Base-by-base conservation (phyloP, 2,329 filamentous ascomycete species). In the Aspergillus versicolor region DNA sequence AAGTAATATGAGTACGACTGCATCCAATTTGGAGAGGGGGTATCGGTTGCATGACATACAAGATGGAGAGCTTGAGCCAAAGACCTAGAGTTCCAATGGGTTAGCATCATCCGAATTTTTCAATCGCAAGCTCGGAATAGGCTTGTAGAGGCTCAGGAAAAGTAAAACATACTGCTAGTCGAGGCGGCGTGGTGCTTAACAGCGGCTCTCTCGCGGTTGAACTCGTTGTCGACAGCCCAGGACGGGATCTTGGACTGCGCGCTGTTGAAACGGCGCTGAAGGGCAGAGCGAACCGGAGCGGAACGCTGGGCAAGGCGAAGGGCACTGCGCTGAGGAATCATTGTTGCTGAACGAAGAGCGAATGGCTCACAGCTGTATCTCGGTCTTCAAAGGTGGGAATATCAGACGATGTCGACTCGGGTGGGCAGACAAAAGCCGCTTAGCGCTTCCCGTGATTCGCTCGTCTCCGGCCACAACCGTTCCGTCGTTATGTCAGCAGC, bases 31-130 rank as follows among this genome's bases (percentile, higher is more conserved):
- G 42, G 34, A 45, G 17, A 27, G 54, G 47, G 30, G 40, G 45
- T 32, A 47, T 52, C 52, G 51, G 50, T 24, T 40, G 40, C 64
- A 63, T 54, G 65, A 81, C 90, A 79, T 91, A 97, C 92, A 91
- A 97, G 82, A 97, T 83, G 64, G 91, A 94, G 70, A 97, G 88
- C 84, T 95, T 97, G 79, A 86, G 88, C 94, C 94, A 99, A 71
- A 96, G 86, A 71, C 91, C 93, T 96, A 73, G 54, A 58, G 54
- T 63, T 59, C 57, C 58, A 63, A 65, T 66, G 47, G 51, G 65
- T 73, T 53, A 73, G 65, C 61, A 60, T 52, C 43, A 45, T 17
- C 21, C 37, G 21, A 49, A 47, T 19, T 17, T 32, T 13, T 21
- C 17, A 34, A 30, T 24, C n/a, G 9, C 13, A 17, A 38, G 11